These are phyloP conservation scores for Amauroascus verrucosus DNA, from an alignment of 2,329 filamentous ascomycete genomes.

Conservation along the genomic window DNA sequence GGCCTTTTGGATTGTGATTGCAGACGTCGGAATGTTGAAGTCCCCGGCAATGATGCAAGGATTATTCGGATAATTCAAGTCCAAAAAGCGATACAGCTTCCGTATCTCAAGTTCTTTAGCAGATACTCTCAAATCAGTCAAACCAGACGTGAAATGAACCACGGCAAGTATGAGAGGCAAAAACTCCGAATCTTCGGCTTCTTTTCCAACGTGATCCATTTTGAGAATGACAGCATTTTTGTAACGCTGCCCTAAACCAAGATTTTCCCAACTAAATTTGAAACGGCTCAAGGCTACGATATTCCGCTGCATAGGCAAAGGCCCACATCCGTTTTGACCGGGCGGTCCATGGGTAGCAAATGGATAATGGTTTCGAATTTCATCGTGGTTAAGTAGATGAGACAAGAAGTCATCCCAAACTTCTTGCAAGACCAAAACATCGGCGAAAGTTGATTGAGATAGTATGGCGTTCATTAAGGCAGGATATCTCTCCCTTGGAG, in stretches of 20 bases:
- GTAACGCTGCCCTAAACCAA: conserved; percentile 47
- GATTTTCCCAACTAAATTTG: conserved; percentile 46
- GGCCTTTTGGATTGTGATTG: conserved; percentile 45
- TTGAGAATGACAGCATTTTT: conserved; percentile 48
- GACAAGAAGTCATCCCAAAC: conserved; percentile 55
- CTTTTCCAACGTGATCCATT: conserved; percentile 31
- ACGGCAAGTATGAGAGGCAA: conserved; percentile 43
- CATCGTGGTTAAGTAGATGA: conserved; percentile 41
- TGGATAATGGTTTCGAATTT: conserved; percentile 42
- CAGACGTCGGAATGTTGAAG: conserved; percentile 55
- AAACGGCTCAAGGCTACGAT: conserved; percentile 50
- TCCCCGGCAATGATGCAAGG: conserved; percentile 53
- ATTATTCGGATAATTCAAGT: conserved; percentile 31
- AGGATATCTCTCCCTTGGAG: conserved; percentile 29
- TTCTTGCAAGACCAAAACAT: conserved; percentile 47
- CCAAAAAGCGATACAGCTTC: conserved; percentile 41
- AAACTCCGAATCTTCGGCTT: conserved; percentile 18
- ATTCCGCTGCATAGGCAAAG: conserved; percentile 52
- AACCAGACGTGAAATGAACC: conserved; percentile 52
- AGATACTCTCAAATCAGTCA: conserved; percentile 49
- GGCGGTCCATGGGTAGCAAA: conserved; percentile 52
- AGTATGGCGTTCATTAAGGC: conserved; percentile 29
- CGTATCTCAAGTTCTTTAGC: conserved; percentile 49
- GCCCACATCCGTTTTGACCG: conserved; percentile 41
- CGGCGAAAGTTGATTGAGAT: conserved; percentile 25